Percentiles rank a stretch among this genome's conserved stretches.
Evolutionary conservation across 805 yeast species (phyloP).

Genomic region (Candida yuanshanica): DNA sequence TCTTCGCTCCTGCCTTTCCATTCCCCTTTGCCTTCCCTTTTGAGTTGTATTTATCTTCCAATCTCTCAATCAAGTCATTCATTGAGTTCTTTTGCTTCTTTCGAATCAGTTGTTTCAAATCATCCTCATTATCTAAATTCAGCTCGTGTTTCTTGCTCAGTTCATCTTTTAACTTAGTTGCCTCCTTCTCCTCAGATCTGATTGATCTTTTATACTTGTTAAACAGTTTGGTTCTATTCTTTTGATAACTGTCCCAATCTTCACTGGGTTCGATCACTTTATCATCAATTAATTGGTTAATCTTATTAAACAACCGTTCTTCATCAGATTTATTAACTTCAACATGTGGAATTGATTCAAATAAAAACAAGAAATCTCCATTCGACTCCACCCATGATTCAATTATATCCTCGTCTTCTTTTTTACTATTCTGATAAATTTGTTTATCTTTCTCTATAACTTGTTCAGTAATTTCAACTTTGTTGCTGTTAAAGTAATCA

Average conservation of each 20-base stretch:
- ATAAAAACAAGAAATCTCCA: slow-evolving; percentile 66
- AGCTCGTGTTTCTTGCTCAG: slow-evolving; percentile 25
- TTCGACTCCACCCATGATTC: slow-evolving; percentile 49
- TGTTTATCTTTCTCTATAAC: slow-evolving; percentile 63
- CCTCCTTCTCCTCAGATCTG: slow-evolving; percentile 63
- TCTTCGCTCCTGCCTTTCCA: no score
- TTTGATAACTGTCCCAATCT: slow-evolving; percentile 47
- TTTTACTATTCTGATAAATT: slow-evolving; percentile 56
- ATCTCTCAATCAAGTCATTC: slow-evolving; percentile 39
- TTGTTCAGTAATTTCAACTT: slow-evolving; percentile 50
- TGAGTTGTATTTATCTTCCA: slow-evolving; percentile 46
- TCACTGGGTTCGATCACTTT: slow-evolving; percentile 32
- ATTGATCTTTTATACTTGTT: slow-evolving; percentile 43
- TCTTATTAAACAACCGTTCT: slow-evolving; percentile 47
- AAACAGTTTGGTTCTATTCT: slow-evolving; percentile 42
- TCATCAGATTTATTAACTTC: slow-evolving; percentile 59
- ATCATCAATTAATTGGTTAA: slow-evolving; percentile 38
- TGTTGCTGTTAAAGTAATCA: slow-evolving; percentile 44
- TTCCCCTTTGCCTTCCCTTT: slow-evolving; percentile 28
- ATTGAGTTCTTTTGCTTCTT: slow-evolving; percentile 37
- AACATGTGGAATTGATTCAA: slow-evolving; percentile 75
- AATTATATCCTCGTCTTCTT: slow-evolving; percentile 58
- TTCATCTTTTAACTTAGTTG: slow-evolving; percentile 40
- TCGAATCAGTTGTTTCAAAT: slow-evolving; percentile 44
- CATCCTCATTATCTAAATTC: slow-evolving; percentile 30